These are phyloP conservation scores for Calycina marina DNA, from an alignment of 2,329 filamentous ascomycete genomes.

Conservation along the genomic window DNA sequence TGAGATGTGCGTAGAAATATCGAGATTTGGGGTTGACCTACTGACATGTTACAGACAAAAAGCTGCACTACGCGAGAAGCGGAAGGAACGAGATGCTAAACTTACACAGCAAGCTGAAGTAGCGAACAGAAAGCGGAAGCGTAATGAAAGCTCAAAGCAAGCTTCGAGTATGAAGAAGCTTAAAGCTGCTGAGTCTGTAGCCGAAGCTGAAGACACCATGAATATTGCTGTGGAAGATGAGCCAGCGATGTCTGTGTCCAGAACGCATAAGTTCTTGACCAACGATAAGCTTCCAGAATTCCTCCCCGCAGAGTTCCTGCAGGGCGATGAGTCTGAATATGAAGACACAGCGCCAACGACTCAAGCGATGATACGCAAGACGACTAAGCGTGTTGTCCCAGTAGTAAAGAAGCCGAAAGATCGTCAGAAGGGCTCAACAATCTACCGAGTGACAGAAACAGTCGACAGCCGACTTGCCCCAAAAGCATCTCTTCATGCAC, in stretches of 20 bases:
- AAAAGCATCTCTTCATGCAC: conserved; percentile 13
- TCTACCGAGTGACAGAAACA: conserved; percentile 16
- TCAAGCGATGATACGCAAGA: conserved; percentile 2
- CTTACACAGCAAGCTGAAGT: conserved; percentile 16
- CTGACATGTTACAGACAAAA: conserved; percentile 15
- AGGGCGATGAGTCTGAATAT: conserved; percentile 12
- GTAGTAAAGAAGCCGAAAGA: conserved; percentile 19
- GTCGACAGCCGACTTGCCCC: conserved; percentile 15
- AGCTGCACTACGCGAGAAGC: conserved; percentile 16
- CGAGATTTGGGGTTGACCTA: background rate
- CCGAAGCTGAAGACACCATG: background rate
- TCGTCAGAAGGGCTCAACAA: conserved; percentile 16
- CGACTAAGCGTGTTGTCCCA: conserved; percentile 15
- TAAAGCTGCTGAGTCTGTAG: background rate
- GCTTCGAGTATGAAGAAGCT: background rate
- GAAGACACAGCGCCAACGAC: background rate
- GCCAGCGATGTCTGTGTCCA: background rate
- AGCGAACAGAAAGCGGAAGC: conserved; percentile 15
- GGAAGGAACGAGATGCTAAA: conserved; percentile 16
- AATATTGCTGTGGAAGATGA: background rate
- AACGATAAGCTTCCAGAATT: conserved; percentile 13
- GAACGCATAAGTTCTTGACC: background rate
- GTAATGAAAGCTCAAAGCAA: conserved; percentile 2
- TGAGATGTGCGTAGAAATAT: conserved; percentile 14
- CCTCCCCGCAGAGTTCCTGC: conserved; percentile 19